Percentiles rank a stretch among this genome's conserved stretches.
Evolutionary conservation across 1,139 yeast species (phyloP).

Genomic region (Yamadazyma siamensis): DNA sequence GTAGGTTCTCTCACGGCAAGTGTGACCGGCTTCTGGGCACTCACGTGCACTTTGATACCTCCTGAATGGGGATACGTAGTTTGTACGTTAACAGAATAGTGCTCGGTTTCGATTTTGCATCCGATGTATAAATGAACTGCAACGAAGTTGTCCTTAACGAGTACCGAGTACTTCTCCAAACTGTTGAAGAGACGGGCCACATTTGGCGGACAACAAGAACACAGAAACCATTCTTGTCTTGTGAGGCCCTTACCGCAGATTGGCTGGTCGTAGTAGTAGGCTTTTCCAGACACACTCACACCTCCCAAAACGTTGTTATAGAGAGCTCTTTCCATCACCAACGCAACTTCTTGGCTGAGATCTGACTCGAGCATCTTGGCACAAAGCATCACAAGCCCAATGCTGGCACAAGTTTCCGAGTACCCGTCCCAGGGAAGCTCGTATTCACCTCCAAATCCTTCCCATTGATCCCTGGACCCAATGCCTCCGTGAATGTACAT

Average conservation of each 20-base stretch:
- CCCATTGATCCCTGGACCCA: slow-evolving; percentile 18
- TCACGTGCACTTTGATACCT: slow-evolving; percentile 4
- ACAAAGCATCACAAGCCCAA: slow-evolving; percentile 15
- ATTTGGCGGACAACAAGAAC: slow-evolving; percentile 24
- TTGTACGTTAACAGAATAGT: slow-evolving; percentile 6
- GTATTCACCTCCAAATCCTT: slow-evolving; percentile 20
- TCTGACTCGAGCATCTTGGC: slow-evolving; percentile 12
- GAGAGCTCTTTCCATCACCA: slow-evolving; percentile 17
- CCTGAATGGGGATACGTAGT: slow-evolving; percentile 14
- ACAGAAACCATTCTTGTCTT: slow-evolving; percentile 18
- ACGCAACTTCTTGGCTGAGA: slow-evolving; percentile 12
- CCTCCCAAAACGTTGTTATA: slow-evolving; percentile 18
- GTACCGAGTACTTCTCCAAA: slow-evolving; percentile 14
- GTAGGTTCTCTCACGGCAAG: slow-evolving; percentile 13
- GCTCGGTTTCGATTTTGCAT: slow-evolving; percentile 4
- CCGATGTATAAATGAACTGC: slow-evolving; percentile 16
- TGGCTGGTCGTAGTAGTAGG: slow-evolving; percentile 17
- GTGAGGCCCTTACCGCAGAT: slow-evolving; percentile 12
- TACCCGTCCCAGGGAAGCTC: slow-evolving; percentile 20
- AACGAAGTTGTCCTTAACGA: slow-evolving; percentile 4
- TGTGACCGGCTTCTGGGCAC: slow-evolving; percentile 7
- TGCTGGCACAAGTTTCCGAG: slow-evolving; percentile 21
- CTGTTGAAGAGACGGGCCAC: slow-evolving; percentile 16
- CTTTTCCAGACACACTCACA: slow-evolving; percentile 15
- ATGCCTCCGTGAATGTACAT: slow-evolving; percentile 21